These are phyloP conservation scores for Zizania latifolia DNA, from an alignment of 176 grass and related monocot species.

Conservation along the genomic window DNA sequence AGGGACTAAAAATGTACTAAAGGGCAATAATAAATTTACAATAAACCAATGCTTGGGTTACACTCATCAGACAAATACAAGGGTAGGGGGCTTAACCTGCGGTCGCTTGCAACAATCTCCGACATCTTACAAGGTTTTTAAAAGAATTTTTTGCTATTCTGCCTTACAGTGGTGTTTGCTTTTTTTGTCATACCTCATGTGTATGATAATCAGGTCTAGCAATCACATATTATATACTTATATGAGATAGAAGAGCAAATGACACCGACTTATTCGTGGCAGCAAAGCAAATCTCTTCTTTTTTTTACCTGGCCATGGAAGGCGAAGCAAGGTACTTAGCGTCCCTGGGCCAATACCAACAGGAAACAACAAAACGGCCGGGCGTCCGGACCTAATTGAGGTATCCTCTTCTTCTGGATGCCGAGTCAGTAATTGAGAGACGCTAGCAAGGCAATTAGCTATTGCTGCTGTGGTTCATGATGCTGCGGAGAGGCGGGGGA, in stretches of 20 bases:
- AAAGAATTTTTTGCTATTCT: too few species aligned
- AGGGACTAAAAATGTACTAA: not conserved
- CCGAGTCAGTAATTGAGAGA: not conserved
- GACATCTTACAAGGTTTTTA: constrained; percentile 11
- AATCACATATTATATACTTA: too few species aligned
- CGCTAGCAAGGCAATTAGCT: constrained; percentile 22
- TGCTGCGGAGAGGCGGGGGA: constrained; percentile 81
- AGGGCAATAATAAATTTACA: constrained; percentile 39
- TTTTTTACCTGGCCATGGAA: not conserved
- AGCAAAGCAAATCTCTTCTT: too few species aligned
- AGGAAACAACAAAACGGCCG: constrained; percentile 8
- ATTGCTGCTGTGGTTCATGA: constrained; percentile 49
- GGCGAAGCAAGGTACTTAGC: not conserved
- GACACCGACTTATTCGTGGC: too few species aligned
- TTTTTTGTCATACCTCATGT: too few species aligned
- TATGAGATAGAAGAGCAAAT: too few species aligned
- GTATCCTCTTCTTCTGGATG: not conserved
- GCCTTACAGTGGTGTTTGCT: too few species aligned
- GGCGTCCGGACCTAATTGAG: not conserved
- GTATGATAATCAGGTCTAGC: too few species aligned
- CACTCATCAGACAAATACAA: not conserved
- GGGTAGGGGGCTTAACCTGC: not conserved
- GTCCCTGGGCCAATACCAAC: not conserved
- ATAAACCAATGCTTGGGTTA: constrained; percentile 8
- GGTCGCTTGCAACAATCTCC: not conserved